These are phyloP conservation scores for Coniochaeta hoffmannii DNA, from an alignment of 2,329 filamentous ascomycete genomes.

Conservation along the genomic window DNA sequence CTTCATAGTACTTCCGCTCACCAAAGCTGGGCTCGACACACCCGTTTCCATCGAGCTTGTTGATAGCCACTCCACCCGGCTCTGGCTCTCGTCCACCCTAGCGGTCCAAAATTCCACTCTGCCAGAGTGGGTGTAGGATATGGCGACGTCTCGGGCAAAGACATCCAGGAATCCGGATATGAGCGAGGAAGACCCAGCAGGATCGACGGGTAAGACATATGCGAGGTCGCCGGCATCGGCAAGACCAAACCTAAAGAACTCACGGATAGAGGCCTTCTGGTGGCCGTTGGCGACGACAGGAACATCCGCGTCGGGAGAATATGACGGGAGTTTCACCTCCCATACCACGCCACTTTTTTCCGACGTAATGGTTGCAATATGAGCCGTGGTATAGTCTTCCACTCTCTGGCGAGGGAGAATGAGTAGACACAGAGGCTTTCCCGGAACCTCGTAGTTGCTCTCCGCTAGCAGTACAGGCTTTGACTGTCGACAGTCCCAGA, in stretches of 20 bases:
- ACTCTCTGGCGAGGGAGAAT: slow-evolving; percentile 58
- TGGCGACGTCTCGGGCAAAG: slow-evolving; percentile 77
- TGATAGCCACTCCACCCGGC: slow-evolving; percentile 68
- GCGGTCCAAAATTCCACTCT: slow-evolving; percentile 81
- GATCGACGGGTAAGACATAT: slow-evolving; percentile 75
- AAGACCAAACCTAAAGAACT: slow-evolving; percentile 68
- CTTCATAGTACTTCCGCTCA: slow-evolving; percentile 78
- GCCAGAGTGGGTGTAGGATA: slow-evolving; percentile 73
- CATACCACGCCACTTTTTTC: slow-evolving; percentile 74
- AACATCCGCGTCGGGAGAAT: slow-evolving; percentile 15
- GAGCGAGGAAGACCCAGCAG: slow-evolving; percentile 65
- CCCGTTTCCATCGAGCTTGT: slow-evolving; percentile 78
- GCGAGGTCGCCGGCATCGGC: slow-evolving; percentile 50
- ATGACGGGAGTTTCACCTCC: slow-evolving; percentile 60
- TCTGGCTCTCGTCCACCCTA: slow-evolving; percentile 53
- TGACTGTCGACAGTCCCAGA: slow-evolving; percentile 70
- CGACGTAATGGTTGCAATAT: slow-evolving; percentile 77
- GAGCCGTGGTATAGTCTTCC: slow-evolving; percentile 49
- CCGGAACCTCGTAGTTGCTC: slow-evolving; percentile 50
- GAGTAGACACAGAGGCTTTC: slow-evolving; percentile 73
- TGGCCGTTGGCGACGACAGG: slow-evolving; percentile 9
- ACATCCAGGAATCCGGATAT: slow-evolving; percentile 76
- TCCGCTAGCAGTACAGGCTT: slow-evolving; percentile 52
- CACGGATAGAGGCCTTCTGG: slow-evolving; percentile 37
- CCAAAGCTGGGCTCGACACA: slow-evolving; percentile 63